These are phyloP conservation scores for Arctium lappa DNA, from an alignment of 129 eudicot species.

Conservation along the genomic window DNA sequence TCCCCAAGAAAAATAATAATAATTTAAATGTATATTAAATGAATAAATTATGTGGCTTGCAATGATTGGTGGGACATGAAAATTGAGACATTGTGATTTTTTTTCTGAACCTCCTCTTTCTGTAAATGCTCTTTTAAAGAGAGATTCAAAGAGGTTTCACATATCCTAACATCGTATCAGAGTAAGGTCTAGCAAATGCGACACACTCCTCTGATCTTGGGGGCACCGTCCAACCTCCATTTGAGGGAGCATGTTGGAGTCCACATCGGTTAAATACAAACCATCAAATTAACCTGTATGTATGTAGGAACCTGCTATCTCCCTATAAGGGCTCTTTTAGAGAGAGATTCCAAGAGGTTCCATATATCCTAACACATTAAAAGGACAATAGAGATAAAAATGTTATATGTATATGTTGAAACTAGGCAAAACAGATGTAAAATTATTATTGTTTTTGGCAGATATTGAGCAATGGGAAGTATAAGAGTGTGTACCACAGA, in stretches of 20 bases:
- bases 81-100: not conserved
- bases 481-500: constrained; percentile 72
- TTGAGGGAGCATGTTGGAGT: not conserved
- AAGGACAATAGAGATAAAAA: not conserved
- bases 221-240: not conserved
- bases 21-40: too few species aligned
- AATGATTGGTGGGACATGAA: too few species aligned
- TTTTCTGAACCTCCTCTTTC: not conserved
- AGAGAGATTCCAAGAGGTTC: not conserved
- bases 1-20: not conserved
- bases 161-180: not conserved
- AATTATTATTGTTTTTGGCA: not conserved
- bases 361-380: not conserved
- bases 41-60: not conserved
- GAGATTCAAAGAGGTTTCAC: not conserved
- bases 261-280: not conserved
- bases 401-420: too few species aligned
- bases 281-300: not conserved
- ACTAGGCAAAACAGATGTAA: too few species aligned
- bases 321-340: not conserved
- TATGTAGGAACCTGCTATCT: not conserved
- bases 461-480: constrained; percentile 64
- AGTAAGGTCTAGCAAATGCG: not conserved
- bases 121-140: not conserved
- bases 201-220: not conserved